These are phyloP conservation scores for Borovskyia barvae DNA, from an alignment of 208 protist species.

Conservation along the genomic window DNA sequence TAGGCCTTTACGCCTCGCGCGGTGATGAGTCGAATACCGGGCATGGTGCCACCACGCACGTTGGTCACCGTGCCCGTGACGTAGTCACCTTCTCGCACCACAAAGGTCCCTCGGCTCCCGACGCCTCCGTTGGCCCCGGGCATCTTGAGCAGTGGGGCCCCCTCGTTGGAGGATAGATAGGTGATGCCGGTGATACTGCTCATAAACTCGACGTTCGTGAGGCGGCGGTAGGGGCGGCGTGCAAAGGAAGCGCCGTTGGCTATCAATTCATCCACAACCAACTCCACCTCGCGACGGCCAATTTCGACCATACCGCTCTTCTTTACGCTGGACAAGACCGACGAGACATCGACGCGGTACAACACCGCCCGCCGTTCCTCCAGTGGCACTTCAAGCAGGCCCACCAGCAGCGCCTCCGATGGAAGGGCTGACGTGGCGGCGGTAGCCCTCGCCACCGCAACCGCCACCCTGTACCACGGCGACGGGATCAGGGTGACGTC, in stretches of 20 bases:
- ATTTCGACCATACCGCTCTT: slow-evolving; percentile 5
- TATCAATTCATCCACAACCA: slow-evolving; percentile 58
- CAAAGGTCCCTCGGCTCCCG: slow-evolving; percentile 30
- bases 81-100: slow-evolving; percentile 71
- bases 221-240: slow-evolving; percentile 67
- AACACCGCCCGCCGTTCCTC: slow-evolving; percentile 28
- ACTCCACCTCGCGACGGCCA: slow-evolving; percentile 66
- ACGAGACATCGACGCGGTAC: slow-evolving; percentile 22
- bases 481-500: slow-evolving; percentile 76
- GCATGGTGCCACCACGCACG: slow-evolving; percentile 37
- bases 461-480: slow-evolving; percentile 38
- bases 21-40: slow-evolving; percentile 63
- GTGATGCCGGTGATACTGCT: slow-evolving; percentile 58
- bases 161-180: slow-evolving; percentile 39
- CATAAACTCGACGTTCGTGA: slow-evolving; percentile 74
- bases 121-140: neutral
- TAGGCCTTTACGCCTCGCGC: slow-evolving; percentile 64
- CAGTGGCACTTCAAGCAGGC: slow-evolving; percentile 26
- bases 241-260: slow-evolving; percentile 49
- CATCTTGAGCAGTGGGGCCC: slow-evolving; percentile 5
- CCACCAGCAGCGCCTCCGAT: slow-evolving; percentile 11
- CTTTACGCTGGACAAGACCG: slow-evolving; percentile 1
- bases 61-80: slow-evolving; percentile 54
- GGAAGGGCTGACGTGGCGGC: neutral
- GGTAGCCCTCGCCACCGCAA: slow-evolving; percentile 10